Evolutionary conservation across 768 basidiomycete genomes (phyloP).

Genomic region (Hirschioporus abietinus): DNA sequence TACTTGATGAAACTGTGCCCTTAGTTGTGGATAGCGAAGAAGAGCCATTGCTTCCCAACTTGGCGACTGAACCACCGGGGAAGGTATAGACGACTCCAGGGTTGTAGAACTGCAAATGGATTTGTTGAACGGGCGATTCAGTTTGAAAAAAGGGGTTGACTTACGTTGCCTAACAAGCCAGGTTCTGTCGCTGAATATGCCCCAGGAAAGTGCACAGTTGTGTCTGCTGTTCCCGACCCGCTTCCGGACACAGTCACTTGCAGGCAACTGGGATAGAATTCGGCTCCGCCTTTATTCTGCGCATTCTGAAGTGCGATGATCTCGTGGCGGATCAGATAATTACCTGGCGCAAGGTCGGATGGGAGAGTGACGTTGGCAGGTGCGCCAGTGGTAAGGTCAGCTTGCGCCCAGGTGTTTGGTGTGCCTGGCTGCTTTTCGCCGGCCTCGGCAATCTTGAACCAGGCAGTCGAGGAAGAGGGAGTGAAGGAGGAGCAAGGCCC

Average conservation of each 20-base stretch:
- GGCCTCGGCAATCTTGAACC: slow-evolving; percentile 67
- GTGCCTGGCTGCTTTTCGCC: slow-evolving; percentile 44
- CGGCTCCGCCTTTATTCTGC: slow-evolving; percentile 51
- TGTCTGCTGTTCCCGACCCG: slow-evolving; percentile 43
- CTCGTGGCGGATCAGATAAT: slow-evolving; percentile 75
- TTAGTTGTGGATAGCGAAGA: not conserved
- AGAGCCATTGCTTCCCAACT: not conserved
- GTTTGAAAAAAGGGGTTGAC: slow-evolving; percentile 1
- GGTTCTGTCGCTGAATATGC: slow-evolving; percentile 67
- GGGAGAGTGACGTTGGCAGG: not conserved
- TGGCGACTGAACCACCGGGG: slow-evolving; percentile 47
- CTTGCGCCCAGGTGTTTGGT: slow-evolving; percentile 49
- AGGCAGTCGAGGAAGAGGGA: slow-evolving; percentile 49
- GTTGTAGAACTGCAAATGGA: slow-evolving; percentile 20
- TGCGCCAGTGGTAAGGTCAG: slow-evolving; percentile 20
- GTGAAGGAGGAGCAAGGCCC: slow-evolving; percentile 51
- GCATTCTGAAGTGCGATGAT: slow-evolving; percentile 75
- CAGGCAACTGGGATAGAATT: slow-evolving; percentile 75
- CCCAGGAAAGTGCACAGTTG: slow-evolving; percentile 65
- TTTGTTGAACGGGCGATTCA: not conserved
- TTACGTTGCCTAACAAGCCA: slow-evolving; percentile 55
- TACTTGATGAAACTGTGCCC: not conserved
- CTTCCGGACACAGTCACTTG: slow-evolving; percentile 46
- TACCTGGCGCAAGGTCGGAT: slow-evolving; percentile 52
- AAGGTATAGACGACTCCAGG: slow-evolving; percentile 35